phyloP scores from a whole-genome alignment of 1,139 yeast genomes.

The Taiozyma sp. region DNA sequence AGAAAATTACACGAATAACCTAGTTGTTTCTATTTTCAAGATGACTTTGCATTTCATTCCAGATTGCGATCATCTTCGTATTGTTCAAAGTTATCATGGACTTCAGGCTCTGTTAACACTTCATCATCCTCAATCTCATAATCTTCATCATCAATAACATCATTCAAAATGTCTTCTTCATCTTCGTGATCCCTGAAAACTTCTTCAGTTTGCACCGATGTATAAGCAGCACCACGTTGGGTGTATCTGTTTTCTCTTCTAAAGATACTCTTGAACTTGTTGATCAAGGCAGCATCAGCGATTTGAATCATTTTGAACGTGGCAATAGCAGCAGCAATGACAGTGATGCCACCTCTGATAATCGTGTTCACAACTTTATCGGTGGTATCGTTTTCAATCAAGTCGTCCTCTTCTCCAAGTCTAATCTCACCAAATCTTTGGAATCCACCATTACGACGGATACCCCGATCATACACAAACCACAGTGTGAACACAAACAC shows the following conservation, averaged over 20 bases:
- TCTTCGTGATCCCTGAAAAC: slow-evolving; percentile 21
- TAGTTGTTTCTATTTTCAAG: no score
- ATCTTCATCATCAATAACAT: slow-evolving; percentile 22
- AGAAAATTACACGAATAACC: no score
- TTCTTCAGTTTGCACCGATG: slow-evolving; percentile 10
- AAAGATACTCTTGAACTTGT: slow-evolving; percentile 25
- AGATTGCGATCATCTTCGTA: slow-evolving; percentile 13
- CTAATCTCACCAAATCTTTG: slow-evolving; percentile 83
- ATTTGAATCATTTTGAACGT: slow-evolving; percentile 39
- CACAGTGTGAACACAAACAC: slow-evolving; percentile 56
- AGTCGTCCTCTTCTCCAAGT: slow-evolving; percentile 67
- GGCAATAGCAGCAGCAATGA: slow-evolving; percentile 41
- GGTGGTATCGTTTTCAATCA: slow-evolving; percentile 62
- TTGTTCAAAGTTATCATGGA: slow-evolving; percentile 5
- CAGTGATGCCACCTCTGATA: slow-evolving; percentile 55
- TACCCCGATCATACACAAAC: slow-evolving; percentile 80
- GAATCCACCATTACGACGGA: slow-evolving; percentile 77
- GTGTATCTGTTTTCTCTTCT: slow-evolving; percentile 16
- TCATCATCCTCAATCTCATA: slow-evolving; percentile 22
- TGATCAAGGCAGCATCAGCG: slow-evolving; percentile 33
- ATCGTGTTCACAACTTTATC: slow-evolving; percentile 60
- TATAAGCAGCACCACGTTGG: slow-evolving; percentile 20
- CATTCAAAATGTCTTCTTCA: slow-evolving; percentile 15
- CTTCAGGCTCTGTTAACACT: slow-evolving; percentile 6
- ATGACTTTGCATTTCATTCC: slow-evolving; percentile 3